These are phyloP conservation scores for Pochonia chlamydosporia DNA, from an alignment of 2,329 filamentous ascomycete species.

Conservation along the genomic window DNA sequence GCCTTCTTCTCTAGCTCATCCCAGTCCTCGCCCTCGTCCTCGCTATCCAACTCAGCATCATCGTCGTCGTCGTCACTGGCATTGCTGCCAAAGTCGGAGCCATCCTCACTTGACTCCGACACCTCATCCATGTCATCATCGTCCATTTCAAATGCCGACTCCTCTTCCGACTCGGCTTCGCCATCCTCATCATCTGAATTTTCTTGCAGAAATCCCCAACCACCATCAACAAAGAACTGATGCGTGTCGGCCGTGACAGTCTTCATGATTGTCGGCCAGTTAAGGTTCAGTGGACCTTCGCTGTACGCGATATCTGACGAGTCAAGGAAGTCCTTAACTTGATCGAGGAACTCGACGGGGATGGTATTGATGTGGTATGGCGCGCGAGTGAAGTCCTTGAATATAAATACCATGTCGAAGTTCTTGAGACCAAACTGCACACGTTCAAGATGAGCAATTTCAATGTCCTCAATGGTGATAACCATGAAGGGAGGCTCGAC, in stretches of 20 bases:
- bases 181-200: constrained; percentile 82
- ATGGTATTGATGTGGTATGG: constrained; percentile 97
- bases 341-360: constrained; percentile 87
- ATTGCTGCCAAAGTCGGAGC: constrained; percentile 90
- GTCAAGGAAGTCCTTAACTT: constrained; percentile 97
- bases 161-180: constrained; percentile 76
- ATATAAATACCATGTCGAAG: constrained; percentile 96
- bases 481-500: constrained; percentile 97
- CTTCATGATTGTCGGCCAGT: constrained; percentile 99
- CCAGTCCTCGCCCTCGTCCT: constrained; percentile 85
- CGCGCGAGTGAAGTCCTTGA: constrained; percentile 90
- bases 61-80: constrained; percentile 72
- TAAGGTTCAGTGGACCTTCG: constrained; percentile 93
- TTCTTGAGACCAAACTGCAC: constrained; percentile 97
- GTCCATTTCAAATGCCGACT: constrained; percentile 85
- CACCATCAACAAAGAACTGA: constrained; percentile 89
- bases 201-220: constrained; percentile 86
- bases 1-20: constrained; percentile 91
- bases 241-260: constrained; percentile 92
- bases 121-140: constrained; percentile 82
- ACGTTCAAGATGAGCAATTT: constrained; percentile 91
- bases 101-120: constrained; percentile 72
- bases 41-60: constrained; percentile 55
- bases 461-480: constrained; percentile 89
- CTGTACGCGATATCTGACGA: constrained; percentile 90